Evolutionary conservation across 1,284 basidiomycete genomes (phyloP).

Genomic region (Gomphus bonarii): DNA sequence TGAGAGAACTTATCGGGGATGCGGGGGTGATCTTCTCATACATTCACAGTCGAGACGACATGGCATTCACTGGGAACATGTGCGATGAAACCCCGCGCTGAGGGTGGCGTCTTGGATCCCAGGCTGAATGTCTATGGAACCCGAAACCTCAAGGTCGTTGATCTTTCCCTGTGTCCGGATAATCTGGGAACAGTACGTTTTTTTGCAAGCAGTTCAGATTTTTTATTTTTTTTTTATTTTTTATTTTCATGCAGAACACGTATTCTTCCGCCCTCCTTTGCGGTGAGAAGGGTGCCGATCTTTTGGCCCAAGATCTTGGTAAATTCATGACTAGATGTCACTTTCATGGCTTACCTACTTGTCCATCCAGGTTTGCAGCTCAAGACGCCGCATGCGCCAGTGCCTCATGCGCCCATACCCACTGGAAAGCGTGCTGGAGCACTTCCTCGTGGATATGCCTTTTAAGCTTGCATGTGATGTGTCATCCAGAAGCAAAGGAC

Average conservation of each 20-base stretch:
- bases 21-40: conserved; percentile 7
- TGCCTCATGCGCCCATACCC: conserved; percentile 58
- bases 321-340: not conserved
- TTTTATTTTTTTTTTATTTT: no score
- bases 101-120: conserved; percentile 70
- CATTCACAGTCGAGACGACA: conserved; percentile 63
- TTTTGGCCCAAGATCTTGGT: conserved; percentile 59
- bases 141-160: conserved; percentile 56
- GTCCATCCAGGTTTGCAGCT: conserved; percentile 42
- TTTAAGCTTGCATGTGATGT: not conserved
- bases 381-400: conserved; percentile 51
- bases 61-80: conserved; percentile 58
- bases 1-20: conserved; percentile 9
- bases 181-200: conserved; percentile 51
- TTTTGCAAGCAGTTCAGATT: not conserved
- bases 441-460: conserved; percentile 10
- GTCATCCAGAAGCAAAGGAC: not conserved
- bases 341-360: not conserved
- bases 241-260: conserved; percentile 24
- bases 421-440: conserved; percentile 43
- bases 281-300: conserved; percentile 56
- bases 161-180: conserved; percentile 35
- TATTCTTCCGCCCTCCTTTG: conserved; percentile 60
- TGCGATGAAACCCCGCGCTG: conserved; percentile 67
- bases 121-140: conserved; percentile 67